These are phyloP conservation scores for Alloteropsis semialata DNA, from an alignment of 176 grass and related monocot species.

Conservation along the genomic window DNA sequence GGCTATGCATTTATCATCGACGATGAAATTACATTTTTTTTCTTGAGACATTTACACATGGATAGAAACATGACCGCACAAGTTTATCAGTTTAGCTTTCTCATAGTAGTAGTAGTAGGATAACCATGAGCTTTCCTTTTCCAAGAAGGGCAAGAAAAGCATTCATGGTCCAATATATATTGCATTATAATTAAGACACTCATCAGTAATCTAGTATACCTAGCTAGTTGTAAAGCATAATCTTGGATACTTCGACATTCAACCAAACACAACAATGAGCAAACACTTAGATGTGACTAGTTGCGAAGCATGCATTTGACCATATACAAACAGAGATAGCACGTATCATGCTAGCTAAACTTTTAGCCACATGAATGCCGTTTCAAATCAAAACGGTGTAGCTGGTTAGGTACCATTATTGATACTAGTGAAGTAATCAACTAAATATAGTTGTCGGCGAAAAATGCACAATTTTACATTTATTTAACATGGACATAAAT, in stretches of 20 bases:
- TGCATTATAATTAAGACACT: not conserved
- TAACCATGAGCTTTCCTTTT: not conserved
- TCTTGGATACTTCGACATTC: not conserved
- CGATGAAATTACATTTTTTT: not conserved
- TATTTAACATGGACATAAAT: not conserved
- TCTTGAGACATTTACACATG: not conserved
- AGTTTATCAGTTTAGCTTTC: not conserved
- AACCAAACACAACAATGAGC: not conserved
- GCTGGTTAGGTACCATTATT: not conserved
- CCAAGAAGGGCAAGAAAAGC: not conserved
- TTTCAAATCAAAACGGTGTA: not conserved
- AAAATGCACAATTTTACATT: no score
- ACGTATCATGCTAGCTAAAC: not conserved
- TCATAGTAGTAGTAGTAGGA: not conserved
- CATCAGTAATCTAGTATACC: not conserved
- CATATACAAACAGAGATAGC: not conserved
- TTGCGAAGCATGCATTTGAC: not conserved
- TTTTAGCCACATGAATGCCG: not conserved
- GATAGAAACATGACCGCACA: not conserved
- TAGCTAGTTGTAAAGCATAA: not conserved
- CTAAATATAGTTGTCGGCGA: not conserved
- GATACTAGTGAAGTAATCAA: not conserved
- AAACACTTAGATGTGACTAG: not conserved
- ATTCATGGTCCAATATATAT: not conserved
- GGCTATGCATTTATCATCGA: not conserved